Conservation (phyloP, 176 grass and related monocot genomes). For the Pontederia crassipes region DNA sequence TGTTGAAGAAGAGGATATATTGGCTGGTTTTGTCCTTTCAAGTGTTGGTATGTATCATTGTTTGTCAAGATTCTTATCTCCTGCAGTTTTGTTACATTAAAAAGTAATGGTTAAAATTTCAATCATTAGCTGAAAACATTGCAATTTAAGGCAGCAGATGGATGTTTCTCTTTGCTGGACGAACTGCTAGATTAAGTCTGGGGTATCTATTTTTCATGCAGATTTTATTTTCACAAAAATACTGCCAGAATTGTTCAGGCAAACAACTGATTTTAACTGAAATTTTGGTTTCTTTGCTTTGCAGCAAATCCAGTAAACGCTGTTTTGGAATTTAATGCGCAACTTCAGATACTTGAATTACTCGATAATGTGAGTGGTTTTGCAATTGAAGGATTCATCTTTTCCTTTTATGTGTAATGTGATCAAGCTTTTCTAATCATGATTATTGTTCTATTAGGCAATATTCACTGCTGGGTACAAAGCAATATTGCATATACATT, state of each 20-base stretch:
- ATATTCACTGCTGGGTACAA: conserved; percentile 97
- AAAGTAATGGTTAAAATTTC: too few relatives aligned
- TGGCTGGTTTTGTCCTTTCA: conserved; percentile 91
- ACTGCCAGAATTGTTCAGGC: too few relatives aligned
- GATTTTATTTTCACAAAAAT: too few relatives aligned
- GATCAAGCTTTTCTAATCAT: neutral
- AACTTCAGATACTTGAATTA: conserved; percentile 90
- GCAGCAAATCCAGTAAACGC: conserved; percentile 60
- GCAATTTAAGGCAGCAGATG: too few relatives aligned
- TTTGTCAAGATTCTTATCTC: neutral
- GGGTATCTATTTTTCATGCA: too few relatives aligned
- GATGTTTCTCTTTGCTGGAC: too few relatives aligned
- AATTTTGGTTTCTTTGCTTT: conserved; percentile 20
- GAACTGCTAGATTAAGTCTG: too few relatives aligned
- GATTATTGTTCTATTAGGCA: conserved; percentile 39
- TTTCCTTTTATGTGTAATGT: neutral
- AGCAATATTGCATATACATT: conserved; percentile 90
- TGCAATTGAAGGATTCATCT: neutral
- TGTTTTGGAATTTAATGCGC: conserved; percentile 76
- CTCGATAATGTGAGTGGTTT: conserved; percentile 82
- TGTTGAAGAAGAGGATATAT: conserved; percentile 87
- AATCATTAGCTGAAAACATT: too few relatives aligned
- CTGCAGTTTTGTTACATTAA: neutral
- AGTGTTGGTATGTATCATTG: conserved; percentile 43
- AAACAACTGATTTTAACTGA: neutral